Percentiles rank a stretch among this genome's conserved stretches.
These are phyloP conservation scores for Ogataea chonburiensis DNA, from an alignment of 805 yeast genomes.

Conservation along the genomic window DNA sequence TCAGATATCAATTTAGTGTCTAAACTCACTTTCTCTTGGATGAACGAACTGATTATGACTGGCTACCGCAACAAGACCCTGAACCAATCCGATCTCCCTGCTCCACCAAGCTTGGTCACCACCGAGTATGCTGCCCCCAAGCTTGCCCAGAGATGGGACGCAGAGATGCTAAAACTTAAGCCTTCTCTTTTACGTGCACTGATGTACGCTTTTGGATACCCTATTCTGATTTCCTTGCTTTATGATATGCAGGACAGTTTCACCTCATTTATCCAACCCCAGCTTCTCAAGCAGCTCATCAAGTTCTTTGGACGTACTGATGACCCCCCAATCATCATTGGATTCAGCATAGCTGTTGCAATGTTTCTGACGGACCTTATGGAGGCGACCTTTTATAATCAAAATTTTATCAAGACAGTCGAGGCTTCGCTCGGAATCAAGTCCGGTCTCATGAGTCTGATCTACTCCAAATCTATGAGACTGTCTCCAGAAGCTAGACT, in stretches of 20 bases:
- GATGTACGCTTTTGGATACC: constrained; percentile 37
- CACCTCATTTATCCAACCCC: constrained; percentile 52
- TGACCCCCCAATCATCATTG: constrained; percentile 51
- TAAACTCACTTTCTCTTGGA: constrained; percentile 82
- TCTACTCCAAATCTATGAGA: constrained; percentile 67
- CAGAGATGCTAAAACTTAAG: constrained; percentile 27
- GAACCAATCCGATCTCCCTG: constrained; percentile 41
- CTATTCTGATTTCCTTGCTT: constrained; percentile 35
- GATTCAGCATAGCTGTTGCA: constrained; percentile 58
- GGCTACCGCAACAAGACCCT: constrained; percentile 47
- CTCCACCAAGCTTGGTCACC: constrained; percentile 39
- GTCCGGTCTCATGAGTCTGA: constrained; percentile 62
- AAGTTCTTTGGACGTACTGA: constrained; percentile 37
- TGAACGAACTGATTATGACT: constrained; percentile 76
- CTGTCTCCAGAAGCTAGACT: constrained; percentile 67
- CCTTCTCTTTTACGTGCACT: constrained; percentile 37
- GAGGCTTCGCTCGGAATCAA: constrained; percentile 65
- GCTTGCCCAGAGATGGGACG: constrained; percentile 37
- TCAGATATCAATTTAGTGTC: constrained; percentile 62
- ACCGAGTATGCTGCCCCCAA: constrained; percentile 34
- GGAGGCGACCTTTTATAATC: constrained; percentile 65
- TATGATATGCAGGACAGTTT: constrained; percentile 41
- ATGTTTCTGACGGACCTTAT: constrained; percentile 63
- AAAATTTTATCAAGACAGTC: constrained; percentile 56
- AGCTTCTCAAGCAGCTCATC: constrained; percentile 51